Percentiles rank a stretch among this genome's conserved stretches.
Evolutionary conservation across 75 land plant species (phyloP).

Genomic region (Pseudotsuga menziesii): DNA sequence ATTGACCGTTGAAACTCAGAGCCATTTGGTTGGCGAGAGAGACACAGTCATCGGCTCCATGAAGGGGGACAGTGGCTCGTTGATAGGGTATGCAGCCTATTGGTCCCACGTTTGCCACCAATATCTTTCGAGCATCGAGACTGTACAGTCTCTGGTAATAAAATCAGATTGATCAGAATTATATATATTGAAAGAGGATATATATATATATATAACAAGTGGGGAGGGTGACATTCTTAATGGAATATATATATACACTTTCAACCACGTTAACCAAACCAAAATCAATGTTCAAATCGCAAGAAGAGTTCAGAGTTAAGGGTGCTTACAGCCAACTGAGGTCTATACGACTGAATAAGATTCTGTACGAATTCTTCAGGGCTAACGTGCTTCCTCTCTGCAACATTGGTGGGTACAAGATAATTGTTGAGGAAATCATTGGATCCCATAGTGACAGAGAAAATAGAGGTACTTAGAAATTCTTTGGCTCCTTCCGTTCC

Average conservation of each 20-base stretch:
- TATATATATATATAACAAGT: too few relatives aligned
- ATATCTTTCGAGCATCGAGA: conserved; percentile 61
- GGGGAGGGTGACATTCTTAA: too few relatives aligned
- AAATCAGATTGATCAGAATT: background rate
- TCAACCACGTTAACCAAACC: too few relatives aligned
- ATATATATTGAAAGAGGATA: too few relatives aligned
- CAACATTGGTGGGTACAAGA: conserved; percentile 28
- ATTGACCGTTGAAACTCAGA: conserved; percentile 29
- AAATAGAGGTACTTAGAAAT: conserved; percentile 37
- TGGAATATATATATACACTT: too few relatives aligned
- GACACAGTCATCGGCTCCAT: conserved; percentile 31
- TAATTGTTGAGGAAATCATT: conserved; percentile 94
- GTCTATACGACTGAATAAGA: conserved; percentile 32
- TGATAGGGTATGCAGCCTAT: conserved; percentile 76
- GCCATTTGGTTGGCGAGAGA: conserved; percentile 39
- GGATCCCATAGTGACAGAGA: conserved; percentile 66
- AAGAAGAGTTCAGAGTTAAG: background rate
- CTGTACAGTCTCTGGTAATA: conserved; percentile 47
- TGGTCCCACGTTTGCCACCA: conserved; percentile 62
- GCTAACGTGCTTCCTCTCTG: conserved; percentile 13
- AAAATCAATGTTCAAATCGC: background rate
- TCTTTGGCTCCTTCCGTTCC: conserved; percentile 36
- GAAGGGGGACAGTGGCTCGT: conserved; percentile 23
- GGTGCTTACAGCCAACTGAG: conserved; percentile 40
- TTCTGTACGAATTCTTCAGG: conserved; percentile 29